A percentile compares a stretch with the other conserved stretches of the same genome.
Conservation (phyloP, 2,329 filamentous ascomycete species). For the Claviceps africana region DNA sequence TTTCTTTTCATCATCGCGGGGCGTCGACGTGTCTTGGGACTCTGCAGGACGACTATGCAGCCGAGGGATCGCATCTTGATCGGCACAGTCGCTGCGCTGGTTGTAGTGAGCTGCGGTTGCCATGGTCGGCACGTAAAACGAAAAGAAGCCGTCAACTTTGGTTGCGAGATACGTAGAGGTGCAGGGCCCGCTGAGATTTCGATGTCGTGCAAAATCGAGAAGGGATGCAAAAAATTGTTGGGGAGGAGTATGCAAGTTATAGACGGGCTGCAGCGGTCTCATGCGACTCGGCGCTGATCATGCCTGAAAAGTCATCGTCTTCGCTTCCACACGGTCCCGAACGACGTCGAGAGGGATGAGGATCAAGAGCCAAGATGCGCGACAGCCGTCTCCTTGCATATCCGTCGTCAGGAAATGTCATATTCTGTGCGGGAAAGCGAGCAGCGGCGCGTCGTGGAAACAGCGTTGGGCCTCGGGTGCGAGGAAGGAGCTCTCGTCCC, state of each 20-base stretch:
- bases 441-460: too few species aligned
- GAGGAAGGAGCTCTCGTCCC: background rate
- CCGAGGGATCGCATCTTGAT: background rate
- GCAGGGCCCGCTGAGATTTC: background rate
- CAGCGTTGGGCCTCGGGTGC: background rate
- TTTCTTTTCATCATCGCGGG: background rate
- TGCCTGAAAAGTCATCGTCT: too few species aligned
- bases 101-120: background rate
- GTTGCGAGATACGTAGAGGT: background rate
- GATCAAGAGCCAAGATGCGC: too few species aligned
- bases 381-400: too few species aligned
- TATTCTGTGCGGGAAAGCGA: too few species aligned
- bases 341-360: too few species aligned
- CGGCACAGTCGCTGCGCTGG: too few species aligned
- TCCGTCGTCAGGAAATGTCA: background rate
- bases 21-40: background rate
- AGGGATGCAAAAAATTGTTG: background rate
- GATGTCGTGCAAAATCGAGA: background rate
- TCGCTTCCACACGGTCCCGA: too few species aligned
- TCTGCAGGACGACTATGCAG: background rate
- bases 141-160: background rate
- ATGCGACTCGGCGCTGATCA: too few species aligned
- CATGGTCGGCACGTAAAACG: background rate
- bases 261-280: too few species aligned
- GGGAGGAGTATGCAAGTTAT: too few species aligned